phyloP scores from a whole-genome alignment of 768 basidiomycete genomes.

The Boletus tylopilopsis region DNA sequence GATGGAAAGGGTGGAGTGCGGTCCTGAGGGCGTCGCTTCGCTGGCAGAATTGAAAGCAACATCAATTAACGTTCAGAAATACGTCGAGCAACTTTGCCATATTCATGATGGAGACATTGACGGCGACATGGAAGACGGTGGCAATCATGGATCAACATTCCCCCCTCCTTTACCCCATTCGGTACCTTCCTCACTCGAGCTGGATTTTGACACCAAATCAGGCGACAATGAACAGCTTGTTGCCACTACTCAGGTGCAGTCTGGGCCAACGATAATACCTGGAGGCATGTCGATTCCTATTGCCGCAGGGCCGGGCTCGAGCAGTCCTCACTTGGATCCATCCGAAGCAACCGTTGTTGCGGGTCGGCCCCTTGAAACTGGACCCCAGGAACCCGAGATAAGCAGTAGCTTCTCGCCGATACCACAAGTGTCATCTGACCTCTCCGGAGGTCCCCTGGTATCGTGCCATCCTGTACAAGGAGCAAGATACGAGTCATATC shows the following conservation, averaged over 20 bases:
- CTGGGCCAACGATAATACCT: constrained; percentile 5
- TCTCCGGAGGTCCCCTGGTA: constrained; percentile 2
- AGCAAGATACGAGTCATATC: constrained; percentile 9
- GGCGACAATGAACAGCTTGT: constrained; percentile 12
- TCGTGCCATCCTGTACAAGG: not conserved
- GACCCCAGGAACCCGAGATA: constrained; percentile 15
- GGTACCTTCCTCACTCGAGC: constrained; percentile 6
- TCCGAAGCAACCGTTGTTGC: not conserved
- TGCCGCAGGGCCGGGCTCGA: constrained; percentile 7
- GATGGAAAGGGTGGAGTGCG: constrained; percentile 10
- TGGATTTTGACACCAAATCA: constrained; percentile 20
- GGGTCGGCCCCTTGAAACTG: constrained; percentile 1
- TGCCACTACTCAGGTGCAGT: not conserved
- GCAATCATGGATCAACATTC: constrained; percentile 22
- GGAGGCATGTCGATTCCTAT: not conserved
- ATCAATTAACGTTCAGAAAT: constrained; percentile 25
- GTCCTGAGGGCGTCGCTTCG: constrained; percentile 10
- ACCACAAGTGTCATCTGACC: constrained; percentile 2
- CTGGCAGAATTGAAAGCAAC: constrained; percentile 21
- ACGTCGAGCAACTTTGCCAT: constrained; percentile 17
- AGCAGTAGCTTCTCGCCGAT: constrained; percentile 12
- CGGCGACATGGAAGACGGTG: constrained; percentile 17
- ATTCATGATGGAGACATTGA: constrained; percentile 13
- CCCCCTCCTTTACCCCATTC: constrained; percentile 21
- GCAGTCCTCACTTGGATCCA: not conserved